Base-by-base conservation (phyloP, 805 yeast genomes). In the Cyberlindnera petersonii region DNA sequence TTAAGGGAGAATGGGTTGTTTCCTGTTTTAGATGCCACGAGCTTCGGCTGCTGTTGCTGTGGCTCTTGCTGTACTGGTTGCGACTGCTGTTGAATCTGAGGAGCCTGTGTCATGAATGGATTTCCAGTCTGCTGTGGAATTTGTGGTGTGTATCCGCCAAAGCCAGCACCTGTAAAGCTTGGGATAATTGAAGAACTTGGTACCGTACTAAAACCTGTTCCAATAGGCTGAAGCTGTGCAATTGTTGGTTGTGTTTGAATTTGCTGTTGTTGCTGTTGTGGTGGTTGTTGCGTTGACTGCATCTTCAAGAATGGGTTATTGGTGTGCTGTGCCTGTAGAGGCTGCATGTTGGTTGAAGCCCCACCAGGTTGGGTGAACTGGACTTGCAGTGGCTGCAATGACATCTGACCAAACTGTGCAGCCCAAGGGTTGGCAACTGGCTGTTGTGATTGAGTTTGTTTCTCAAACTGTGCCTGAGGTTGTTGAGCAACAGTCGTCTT, bases 121-220 rank as follows among this genome's bases (percentile, higher is more conserved):
- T 68, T 53, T 4, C 62, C 64, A 4, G 63, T 59, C 30, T 48
- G 49, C 23, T 41, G 53, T 24, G 42, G 43, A 11, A 11, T 6
- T 16, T 47, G 32, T 4, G 44, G 41, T 4, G 53, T 47, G 50
- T 68, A 72, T 2, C 77, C 79, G 10, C 82, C 82, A 57, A 77
- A 77, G 0, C 83, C 84, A 24, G 70, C 70, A 11, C 82, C 82
- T 6, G 82, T 76, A 45, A 60, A 67, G 4, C 65, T 51, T 14
- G 66, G 59, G 14, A 52, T 56, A 11, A 64, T 29, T 2, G 38
- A 11, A 9, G 42, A 13, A 22, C 39, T 35, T 35, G 52, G 48
- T 31, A 26, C 38, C 5, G 40, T 44, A 44, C 46, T 50, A 52
- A 37, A 50, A 32, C 51, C 56, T 11, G 55, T 41, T 20, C 33